phyloP scores from a whole-genome alignment of 129 eudicot species.

The Flaveria sonorensis region DNA sequence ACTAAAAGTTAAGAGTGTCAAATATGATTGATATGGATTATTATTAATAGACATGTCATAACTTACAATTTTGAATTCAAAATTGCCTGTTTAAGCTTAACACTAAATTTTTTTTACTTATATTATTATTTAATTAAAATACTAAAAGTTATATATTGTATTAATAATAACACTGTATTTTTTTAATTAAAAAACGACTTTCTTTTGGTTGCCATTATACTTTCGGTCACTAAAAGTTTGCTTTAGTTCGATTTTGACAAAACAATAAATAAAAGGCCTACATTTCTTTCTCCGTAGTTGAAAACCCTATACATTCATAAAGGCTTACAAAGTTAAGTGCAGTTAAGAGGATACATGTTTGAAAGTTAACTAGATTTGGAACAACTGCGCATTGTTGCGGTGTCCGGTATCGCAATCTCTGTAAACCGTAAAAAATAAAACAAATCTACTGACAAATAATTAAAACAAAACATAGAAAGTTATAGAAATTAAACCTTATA shows the following conservation, averaged over 20 bases:
- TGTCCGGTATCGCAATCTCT: too few relatives aligned
- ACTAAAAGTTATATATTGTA: not conserved
- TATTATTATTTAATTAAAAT: not conserved
- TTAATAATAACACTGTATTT: too few relatives aligned
- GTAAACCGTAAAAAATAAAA: too few relatives aligned
- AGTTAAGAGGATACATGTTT: not conserved
- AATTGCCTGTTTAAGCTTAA: too few relatives aligned
- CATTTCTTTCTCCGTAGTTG: not conserved
- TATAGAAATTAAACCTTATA: too few relatives aligned
- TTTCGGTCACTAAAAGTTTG: slow-evolving; percentile 7
- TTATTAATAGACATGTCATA: too few relatives aligned
- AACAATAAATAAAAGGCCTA: not conserved
- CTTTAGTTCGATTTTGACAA: not conserved
- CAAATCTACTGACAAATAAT: too few relatives aligned
- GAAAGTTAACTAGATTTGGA: not conserved
- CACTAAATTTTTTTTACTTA: not conserved
- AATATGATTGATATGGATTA: too few relatives aligned
- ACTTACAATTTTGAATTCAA: too few relatives aligned
- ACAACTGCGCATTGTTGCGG: too few relatives aligned
- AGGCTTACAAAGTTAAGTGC: not conserved
- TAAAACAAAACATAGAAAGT: too few relatives aligned
- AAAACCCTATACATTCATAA: not conserved
- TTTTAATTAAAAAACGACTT: not conserved
- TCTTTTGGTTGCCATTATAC: not conserved
- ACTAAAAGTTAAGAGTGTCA: too few relatives aligned